Base-by-base conservation (phyloP, 352 stramenopile genomes). In the Phytophthora meadii region DNA sequence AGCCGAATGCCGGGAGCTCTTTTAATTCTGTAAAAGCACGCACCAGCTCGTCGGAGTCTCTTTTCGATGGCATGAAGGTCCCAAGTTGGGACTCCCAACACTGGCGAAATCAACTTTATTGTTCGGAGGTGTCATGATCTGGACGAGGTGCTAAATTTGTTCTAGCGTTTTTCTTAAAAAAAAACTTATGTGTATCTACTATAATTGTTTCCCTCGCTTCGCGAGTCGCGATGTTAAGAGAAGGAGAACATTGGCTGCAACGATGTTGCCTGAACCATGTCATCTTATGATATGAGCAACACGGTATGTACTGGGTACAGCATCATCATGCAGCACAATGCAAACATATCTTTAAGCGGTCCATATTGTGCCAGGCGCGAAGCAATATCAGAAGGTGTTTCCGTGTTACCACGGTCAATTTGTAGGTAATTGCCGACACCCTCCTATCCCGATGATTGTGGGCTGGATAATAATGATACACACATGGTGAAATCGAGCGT, bases 31-130 rank as follows among this genome's bases (percentile, higher is more conserved):
- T 62, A 41, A 89, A 86, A 5, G 88, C 59, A 0, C 82, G 70
- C 0, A 10, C 37, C 1, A 91, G 47, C 7, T 88, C 62, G 22
- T 51, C 51, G 7, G 59, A 39, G 37, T 88, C 70, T 17, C 65
- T 54, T 11, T 59, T 73, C 0, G 61, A 40, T 4, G 0, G 65
- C 72, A 30, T 91, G 82, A 77, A 91, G 83, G 55, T 77, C 72
- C 80, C n/a, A n/a, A n/a, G n/a, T n/a, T n/a, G n/a, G n/a, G n/a
- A n/a, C n/a, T n/a, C n/a, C n/a, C 81, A 89, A 36, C 82, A 79
- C 37, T 85, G 74, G 2, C 34, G 39, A 14, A 14, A 87, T 68
- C 10, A 91, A 37, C 58, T 71, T 75, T 61, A n/a, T 46, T 44
- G 12, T 34, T 25, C 28, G 53, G 44, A 7, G 28, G 17, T 40